phyloP scores from a whole-genome alignment of 2,329 filamentous ascomycete genomes.

The Zasmidium citrigriseum region DNA sequence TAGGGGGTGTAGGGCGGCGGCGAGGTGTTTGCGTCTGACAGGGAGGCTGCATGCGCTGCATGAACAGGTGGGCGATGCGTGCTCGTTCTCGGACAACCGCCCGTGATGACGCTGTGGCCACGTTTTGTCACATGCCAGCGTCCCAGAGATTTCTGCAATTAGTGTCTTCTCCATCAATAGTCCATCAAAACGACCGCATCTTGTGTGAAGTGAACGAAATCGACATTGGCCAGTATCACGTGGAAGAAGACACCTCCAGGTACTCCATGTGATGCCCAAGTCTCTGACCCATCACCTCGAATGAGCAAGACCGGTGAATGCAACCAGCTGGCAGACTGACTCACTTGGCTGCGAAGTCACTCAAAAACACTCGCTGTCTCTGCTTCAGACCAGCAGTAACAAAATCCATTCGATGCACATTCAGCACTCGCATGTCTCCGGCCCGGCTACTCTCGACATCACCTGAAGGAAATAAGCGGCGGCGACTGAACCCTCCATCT shows the following conservation, averaged over 20 bases:
- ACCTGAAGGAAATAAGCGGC: conserved; percentile 31
- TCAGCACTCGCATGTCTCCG: conserved; percentile 33
- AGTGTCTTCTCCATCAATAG: not conserved
- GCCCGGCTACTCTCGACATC: conserved; percentile 26
- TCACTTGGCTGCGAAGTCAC: conserved; percentile 14
- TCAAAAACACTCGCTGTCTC: conserved; percentile 4
- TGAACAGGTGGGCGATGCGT: not conserved
- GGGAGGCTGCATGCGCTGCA: not conserved
- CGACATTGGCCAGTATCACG: not conserved
- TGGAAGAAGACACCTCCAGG: not conserved
- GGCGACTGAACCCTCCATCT: conserved; percentile 25
- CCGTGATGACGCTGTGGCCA: not conserved
- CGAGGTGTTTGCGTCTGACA: not conserved
- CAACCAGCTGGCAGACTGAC: conserved; percentile 19
- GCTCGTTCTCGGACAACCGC: not conserved
- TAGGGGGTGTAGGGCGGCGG: not conserved
- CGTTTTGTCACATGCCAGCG: not conserved
- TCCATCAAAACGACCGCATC: not conserved
- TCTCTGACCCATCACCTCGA: not conserved
- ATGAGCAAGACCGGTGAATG: conserved; percentile 16
- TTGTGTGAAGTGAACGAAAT: not conserved
- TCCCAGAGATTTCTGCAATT: not conserved
- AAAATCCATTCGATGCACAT: conserved; percentile 20
- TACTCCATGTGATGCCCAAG: not conserved
- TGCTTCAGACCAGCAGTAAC: conserved; percentile 2